Evolutionary conservation across 192 early-diverging fungal genomes (phyloP).

Genomic region (Gorgonomyces haynaldii): DNA sequence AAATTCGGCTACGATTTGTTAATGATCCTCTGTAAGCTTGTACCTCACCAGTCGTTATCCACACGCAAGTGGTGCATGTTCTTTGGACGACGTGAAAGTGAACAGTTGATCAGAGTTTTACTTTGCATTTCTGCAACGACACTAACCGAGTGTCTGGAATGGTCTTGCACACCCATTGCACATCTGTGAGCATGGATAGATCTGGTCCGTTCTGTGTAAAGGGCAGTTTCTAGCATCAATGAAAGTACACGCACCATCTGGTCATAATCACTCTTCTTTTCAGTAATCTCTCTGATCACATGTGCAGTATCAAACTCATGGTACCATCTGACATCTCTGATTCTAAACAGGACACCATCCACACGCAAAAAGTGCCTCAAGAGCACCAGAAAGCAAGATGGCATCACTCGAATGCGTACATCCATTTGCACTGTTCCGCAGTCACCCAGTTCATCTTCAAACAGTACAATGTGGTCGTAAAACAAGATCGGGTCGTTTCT

Average conservation of each 20-base stretch:
- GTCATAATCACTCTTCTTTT: slow-evolving; percentile 2
- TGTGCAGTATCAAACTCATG: slow-evolving; percentile 64
- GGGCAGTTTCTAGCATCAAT: not conserved
- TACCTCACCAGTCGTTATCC: too few relatives aligned
- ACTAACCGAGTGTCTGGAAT: not conserved
- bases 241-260: not conserved
- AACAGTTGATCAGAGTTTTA: too few relatives aligned
- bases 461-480: slow-evolving; percentile 89
- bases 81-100: too few relatives aligned
- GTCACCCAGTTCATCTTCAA: slow-evolving; percentile 93
- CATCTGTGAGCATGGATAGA: slow-evolving; percentile 17
- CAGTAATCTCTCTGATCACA: slow-evolving; percentile 31
- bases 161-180: slow-evolving; percentile 19
- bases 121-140: not conserved
- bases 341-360: slow-evolving; percentile 82
- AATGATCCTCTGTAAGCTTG: too few relatives aligned
- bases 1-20: too few relatives aligned
- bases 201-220: slow-evolving; percentile 7
- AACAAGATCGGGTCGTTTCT: slow-evolving; percentile 77
- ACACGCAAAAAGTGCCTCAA: slow-evolving; percentile 84
- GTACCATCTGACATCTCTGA: slow-evolving; percentile 83
- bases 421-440: slow-evolving; percentile 80
- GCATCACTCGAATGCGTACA: slow-evolving; percentile 69
- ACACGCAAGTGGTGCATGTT: too few relatives aligned
- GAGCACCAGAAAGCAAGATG: slow-evolving; percentile 75